phyloP scores from a whole-genome alignment of 2,329 filamentous ascomycete species.

The Thielaviopsis musarum region DNA sequence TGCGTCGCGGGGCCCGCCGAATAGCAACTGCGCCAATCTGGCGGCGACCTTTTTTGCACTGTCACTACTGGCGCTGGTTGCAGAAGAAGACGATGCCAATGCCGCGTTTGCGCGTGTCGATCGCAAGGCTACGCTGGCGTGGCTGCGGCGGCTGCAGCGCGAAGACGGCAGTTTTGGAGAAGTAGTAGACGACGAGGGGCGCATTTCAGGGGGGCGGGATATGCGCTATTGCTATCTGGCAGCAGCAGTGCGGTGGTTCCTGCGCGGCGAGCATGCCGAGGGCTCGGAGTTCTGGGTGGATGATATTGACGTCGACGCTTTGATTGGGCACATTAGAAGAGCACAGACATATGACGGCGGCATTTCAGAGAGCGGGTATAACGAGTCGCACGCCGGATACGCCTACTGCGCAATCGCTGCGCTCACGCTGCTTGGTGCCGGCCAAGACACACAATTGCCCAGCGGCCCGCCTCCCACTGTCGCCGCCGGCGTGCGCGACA shows the following conservation, averaged over 20 bases:
- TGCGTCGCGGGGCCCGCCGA: not conserved
- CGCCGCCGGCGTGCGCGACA: conserved; percentile 20
- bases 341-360: conserved; percentile 74
- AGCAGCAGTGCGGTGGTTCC: conserved; percentile 63
- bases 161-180: conserved; percentile 85
- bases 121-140: conserved; percentile 48
- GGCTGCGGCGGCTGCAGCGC: conserved; percentile 63
- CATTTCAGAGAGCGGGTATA: conserved; percentile 57
- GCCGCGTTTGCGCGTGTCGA: conserved; percentile 46
- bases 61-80: conserved; percentile 41
- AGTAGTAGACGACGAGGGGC: conserved; percentile 40
- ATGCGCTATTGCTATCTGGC: conserved; percentile 81
- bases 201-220: conserved; percentile 63
- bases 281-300: conserved; percentile 37
- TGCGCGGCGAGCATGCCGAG: conserved; percentile 43
- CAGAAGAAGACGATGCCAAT: conserved; percentile 27
- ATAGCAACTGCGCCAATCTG: conserved; percentile 41
- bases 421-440: conserved; percentile 51
- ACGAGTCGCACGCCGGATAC: conserved; percentile 81
- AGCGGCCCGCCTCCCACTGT: conserved; percentile 11
- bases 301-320: conserved; percentile 57
- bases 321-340: conserved; percentile 53
- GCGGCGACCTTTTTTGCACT: conserved; percentile 84
- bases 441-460: conserved; percentile 6
- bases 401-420: conserved; percentile 77